phyloP scores from a whole-genome alignment of 2,329 filamentous ascomycete species.

The Erysiphe neolycopersici region DNA sequence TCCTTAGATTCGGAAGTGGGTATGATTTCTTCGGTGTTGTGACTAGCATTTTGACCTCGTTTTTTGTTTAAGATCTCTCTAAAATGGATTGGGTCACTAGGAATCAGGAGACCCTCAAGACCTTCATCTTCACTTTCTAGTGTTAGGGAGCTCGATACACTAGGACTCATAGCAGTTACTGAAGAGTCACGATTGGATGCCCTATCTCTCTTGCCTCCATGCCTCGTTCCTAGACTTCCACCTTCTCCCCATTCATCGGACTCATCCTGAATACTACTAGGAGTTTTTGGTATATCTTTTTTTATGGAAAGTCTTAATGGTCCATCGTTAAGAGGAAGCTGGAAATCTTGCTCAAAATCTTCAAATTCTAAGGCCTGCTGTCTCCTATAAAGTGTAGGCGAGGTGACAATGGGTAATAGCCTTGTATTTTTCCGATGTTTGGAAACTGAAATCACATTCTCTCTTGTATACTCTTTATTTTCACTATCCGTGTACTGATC shows the following conservation, averaged over 20 bases:
- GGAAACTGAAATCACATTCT: constrained; percentile 39
- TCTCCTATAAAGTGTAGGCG: constrained; percentile 24
- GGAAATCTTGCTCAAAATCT: constrained; percentile 46
- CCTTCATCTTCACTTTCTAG: constrained; percentile 84
- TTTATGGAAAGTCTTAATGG: constrained; percentile 32
- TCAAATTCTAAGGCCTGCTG: constrained; percentile 15
- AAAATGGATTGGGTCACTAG: constrained; percentile 61
- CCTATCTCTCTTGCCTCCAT: constrained; percentile 58
- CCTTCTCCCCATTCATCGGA: constrained; percentile 84
- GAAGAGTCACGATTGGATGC: constrained; percentile 65
- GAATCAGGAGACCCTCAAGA: constrained; percentile 68
- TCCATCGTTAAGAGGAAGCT: constrained; percentile 39
- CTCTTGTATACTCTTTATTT: constrained; percentile 33
- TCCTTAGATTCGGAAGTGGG: constrained; percentile 21
- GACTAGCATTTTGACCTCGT: constrained; percentile 26
- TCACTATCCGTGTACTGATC: constrained; percentile 28
- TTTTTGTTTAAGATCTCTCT: constrained; percentile 49
- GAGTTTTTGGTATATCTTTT: constrained; percentile 34
- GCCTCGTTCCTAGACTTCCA: constrained; percentile 70
- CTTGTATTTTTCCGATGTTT: constrained; percentile 28
- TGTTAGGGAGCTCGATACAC: constrained; percentile 72
- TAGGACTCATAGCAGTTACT: constrained; percentile 72
- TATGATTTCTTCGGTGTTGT: constrained; percentile 13
- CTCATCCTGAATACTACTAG: constrained; percentile 38
- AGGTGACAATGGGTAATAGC: constrained; percentile 25